These are phyloP conservation scores for Chlorokybus atmophyticus DNA, from an alignment of 139 green algal genomes.

Conservation along the genomic window DNA sequence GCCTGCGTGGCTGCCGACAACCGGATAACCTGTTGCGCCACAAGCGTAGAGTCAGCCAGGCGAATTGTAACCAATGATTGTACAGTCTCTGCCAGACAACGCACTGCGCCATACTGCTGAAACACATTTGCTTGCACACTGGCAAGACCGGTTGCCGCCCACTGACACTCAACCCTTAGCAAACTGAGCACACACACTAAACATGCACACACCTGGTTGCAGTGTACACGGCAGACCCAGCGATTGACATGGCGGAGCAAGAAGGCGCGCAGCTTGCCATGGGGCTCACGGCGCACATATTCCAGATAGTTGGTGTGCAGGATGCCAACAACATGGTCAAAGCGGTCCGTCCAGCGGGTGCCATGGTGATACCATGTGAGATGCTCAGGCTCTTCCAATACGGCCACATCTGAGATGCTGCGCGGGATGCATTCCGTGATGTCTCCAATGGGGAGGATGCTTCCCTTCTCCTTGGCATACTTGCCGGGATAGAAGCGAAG, in stretches of 20 bases:
- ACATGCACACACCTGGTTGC: conserved; percentile 63
- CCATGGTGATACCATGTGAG: conserved; percentile 98
- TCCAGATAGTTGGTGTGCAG: conserved; percentile 99
- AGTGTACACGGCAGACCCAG: conserved; percentile 67
- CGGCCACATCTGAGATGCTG: conserved; percentile 80
- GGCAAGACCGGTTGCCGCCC: neutral
- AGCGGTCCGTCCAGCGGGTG: conserved; percentile 90
- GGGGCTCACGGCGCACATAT: conserved; percentile 71
- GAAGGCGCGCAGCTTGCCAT: conserved; percentile 52
- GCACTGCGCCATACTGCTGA: too few relatives aligned
- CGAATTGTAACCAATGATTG: too few relatives aligned
- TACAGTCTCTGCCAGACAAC: too few relatives aligned
- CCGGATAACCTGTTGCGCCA: conserved; percentile 57
- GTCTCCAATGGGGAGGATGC: conserved; percentile 93
- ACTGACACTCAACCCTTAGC: neutral
- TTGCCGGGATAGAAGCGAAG: conserved; percentile 47
- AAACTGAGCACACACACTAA: neutral
- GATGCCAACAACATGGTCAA: conserved; percentile 90
- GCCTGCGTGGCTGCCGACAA: conserved; percentile 88
- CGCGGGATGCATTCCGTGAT: conserved; percentile 85
- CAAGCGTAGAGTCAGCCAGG: neutral
- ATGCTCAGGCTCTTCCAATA: conserved; percentile 98
- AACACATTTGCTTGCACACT: neutral
- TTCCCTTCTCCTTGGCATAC: conserved; percentile 77
- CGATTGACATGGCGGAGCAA: conserved; percentile 63